A percentile compares a stretch with the other conserved stretches of the same genome.
Conservation (phyloP, 805 yeast genomes). For the Blastobotrys parvus region DNA sequence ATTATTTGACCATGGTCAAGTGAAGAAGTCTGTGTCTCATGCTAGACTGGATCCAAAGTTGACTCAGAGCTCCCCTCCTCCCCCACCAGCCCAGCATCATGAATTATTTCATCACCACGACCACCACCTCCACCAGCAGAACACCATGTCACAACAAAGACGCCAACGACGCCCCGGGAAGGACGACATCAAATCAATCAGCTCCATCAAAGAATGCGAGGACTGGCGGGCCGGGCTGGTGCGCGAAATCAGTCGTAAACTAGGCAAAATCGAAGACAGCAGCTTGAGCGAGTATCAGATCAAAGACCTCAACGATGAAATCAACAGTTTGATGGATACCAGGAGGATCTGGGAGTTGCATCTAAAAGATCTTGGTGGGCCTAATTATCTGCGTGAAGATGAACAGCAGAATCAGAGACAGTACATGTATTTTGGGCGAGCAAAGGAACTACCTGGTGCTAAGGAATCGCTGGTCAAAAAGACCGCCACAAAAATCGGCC, state of each 20-base stretch:
- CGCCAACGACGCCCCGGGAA: neutral
- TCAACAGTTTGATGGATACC: slow-evolving; percentile 61
- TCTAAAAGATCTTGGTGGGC: slow-evolving; percentile 64
- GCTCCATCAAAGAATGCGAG: slow-evolving; percentile 55
- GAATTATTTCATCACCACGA: no score
- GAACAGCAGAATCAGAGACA: slow-evolving; percentile 8
- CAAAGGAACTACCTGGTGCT: slow-evolving; percentile 72
- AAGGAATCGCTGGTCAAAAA: slow-evolving; percentile 37
- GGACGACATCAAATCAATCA: slow-evolving; percentile 32
- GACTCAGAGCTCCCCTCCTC: no score
- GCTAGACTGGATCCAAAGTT: no score
- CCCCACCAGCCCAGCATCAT: no score
- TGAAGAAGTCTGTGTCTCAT: no score
- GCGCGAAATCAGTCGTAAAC: slow-evolving; percentile 52
- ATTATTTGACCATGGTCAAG: no score
- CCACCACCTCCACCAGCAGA: slow-evolving; percentile 49
- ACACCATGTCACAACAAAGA: slow-evolving; percentile 28
- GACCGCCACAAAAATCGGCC: slow-evolving; percentile 17
- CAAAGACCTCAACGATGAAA: slow-evolving; percentile 64
- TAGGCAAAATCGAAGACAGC: slow-evolving; percentile 54
- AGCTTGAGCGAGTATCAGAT: slow-evolving; percentile 60
- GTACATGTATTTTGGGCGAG: slow-evolving; percentile 74
- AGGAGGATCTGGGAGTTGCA: slow-evolving; percentile 72
- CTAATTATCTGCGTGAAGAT: slow-evolving; percentile 41
- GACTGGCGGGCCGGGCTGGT: slow-evolving; percentile 57